These are phyloP conservation scores for Fusarium brevicatenulatum DNA, from an alignment of 2,329 filamentous ascomycete genomes.

Conservation along the genomic window DNA sequence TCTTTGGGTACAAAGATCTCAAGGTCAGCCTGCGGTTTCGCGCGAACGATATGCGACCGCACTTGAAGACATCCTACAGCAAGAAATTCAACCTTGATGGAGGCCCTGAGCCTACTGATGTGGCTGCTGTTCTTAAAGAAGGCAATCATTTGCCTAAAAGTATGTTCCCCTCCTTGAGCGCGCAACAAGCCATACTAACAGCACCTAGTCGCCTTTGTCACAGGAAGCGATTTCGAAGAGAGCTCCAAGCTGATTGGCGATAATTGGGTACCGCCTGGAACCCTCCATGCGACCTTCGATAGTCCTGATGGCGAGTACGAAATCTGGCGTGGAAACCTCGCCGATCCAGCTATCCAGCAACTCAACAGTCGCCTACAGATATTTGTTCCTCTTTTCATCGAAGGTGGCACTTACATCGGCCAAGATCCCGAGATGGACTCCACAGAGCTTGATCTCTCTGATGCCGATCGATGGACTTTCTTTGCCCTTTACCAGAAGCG, in stretches of 20 bases:
- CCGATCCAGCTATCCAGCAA: slow-evolving; percentile 73
- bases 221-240: slow-evolving; percentile 68
- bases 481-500: slow-evolving; percentile 84
- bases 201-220: slow-evolving; percentile 71
- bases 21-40: slow-evolving; percentile 77
- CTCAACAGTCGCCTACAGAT: slow-evolving; percentile 86
- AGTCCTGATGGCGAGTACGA: slow-evolving; percentile 75
- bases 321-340: slow-evolving; percentile 83
- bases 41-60: slow-evolving; percentile 79
- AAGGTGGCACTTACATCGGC: slow-evolving; percentile 83
- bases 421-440: slow-evolving; percentile 60
- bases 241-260: slow-evolving; percentile 59
- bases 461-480: slow-evolving; percentile 88
- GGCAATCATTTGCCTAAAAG: slow-evolving; percentile 76
- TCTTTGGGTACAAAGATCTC: slow-evolving; percentile 89
- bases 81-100: slow-evolving; percentile 77
- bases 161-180: slow-evolving; percentile 51
- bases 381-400: slow-evolving; percentile 86
- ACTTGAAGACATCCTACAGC: slow-evolving; percentile 75
- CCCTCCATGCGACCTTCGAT: slow-evolving; percentile 72
- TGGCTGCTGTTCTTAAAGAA: slow-evolving; percentile 70
- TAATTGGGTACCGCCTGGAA: slow-evolving; percentile 78
- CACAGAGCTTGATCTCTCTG: slow-evolving; percentile 73
- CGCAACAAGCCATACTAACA: slow-evolving; percentile 17
- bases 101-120: slow-evolving; percentile 74